phyloP scores from a whole-genome alignment of 768 basidiomycete species.

The Fomitopsis serialis region DNA sequence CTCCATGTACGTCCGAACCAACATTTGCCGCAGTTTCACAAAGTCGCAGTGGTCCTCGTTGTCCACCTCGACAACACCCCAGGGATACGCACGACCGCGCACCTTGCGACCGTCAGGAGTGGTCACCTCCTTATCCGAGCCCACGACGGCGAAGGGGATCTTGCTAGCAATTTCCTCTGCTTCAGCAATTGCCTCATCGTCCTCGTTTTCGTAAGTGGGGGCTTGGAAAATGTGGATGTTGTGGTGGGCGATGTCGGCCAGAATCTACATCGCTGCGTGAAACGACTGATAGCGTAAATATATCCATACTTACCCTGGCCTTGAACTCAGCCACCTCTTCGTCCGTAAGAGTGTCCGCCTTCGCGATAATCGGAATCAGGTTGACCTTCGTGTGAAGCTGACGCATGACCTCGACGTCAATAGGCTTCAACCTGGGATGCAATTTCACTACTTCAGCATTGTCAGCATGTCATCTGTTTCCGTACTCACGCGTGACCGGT shows the following conservation, averaged over 20 bases:
- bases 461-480: not conserved
- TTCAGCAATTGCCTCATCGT: conserved; percentile 96
- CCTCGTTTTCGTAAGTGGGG: conserved; percentile 95
- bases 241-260: conserved; percentile 91
- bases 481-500: conserved; percentile 90
- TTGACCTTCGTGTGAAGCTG: conserved; percentile 96
- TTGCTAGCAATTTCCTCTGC: conserved; percentile 97
- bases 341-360: conserved; percentile 96
- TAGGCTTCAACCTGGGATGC: conserved; percentile 76
- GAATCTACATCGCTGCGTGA: conserved; percentile 49
- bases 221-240: conserved; percentile 98
- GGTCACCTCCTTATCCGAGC: conserved; percentile 78
- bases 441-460: conserved; percentile 2
- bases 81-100: conserved; percentile 93
- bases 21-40: conserved; percentile 99
- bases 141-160: conserved; percentile 98
- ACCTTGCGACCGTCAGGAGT: conserved; percentile 88
- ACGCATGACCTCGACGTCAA: conserved; percentile 99
- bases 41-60: conserved; percentile 99
- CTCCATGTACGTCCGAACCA: conserved; percentile 99
- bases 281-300: not conserved
- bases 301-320: conserved; percentile 53
- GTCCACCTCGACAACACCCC: conserved; percentile 99
- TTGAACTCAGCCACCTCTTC: conserved; percentile 94
- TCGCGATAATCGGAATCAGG: conserved; percentile 97